Evolutionary conservation across 2,329 filamentous ascomycete genomes (phyloP), one percentile per base, ranked within the genome.

Genomic region (Pyrenophora graminea): DNA sequence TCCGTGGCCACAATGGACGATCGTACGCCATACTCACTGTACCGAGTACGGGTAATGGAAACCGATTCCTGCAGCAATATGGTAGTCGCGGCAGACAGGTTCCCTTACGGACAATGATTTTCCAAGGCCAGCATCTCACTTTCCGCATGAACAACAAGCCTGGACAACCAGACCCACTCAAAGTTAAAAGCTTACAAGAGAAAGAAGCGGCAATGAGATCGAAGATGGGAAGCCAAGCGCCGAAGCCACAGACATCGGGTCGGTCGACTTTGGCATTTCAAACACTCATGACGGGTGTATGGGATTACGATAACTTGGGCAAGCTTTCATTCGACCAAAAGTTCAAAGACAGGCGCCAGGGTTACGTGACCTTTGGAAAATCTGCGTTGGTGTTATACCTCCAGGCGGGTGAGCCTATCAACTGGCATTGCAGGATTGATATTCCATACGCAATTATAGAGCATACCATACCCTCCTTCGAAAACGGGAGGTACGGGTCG

Each of bases 11-110:
- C 0, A 4, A 48, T 10, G 74, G 71, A 55, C 31, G 25, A 7
- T 7, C 31, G 1, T 44, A 44, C 15, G 82, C 76, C 0, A 72
- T 68, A 10, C 55, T 84, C 34, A 81, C 80, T 0, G 74, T 84
- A 18, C 71, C 78, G 1, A 68, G 74, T 46, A 18, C 40, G 1
- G 43, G 56, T 1, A 74, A 77, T 17, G 80, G 71, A 0, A 51
- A 71, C n/a, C 56, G 37, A 2, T 83, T 84, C 58, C 64, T 83
- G 5, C 44, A 56, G 4, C 48, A 53, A 5, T 69, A 74, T 51
- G 73, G 74, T 25, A 54, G 30, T 30, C 49, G 15, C 21, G 59
- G 41, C 44, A 58, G 13, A 54, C 55, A 25, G 25, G 27, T 13
- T 34, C 59, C 31, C 25, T 37, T 41, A 18, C 36, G 6, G 12